phyloP scores from a whole-genome alignment of 305 asterid genomes.

The Rubia tinctorum region DNA sequence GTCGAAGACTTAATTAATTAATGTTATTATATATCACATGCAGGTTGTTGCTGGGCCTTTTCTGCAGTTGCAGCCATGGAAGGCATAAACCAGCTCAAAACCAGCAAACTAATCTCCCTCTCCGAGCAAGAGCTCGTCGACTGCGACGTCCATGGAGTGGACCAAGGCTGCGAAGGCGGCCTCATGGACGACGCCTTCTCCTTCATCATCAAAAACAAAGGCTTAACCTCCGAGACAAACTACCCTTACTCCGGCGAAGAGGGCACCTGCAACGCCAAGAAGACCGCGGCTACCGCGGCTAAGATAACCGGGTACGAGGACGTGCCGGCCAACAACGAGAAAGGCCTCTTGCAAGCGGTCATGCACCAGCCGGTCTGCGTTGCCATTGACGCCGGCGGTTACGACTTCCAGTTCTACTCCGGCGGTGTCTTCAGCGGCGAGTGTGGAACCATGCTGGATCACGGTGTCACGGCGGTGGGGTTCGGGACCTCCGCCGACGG shows the following conservation, averaged over 20 bases:
- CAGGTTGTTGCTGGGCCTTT: not conserved
- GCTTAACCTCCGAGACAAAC: not conserved
- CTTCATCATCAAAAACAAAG: not conserved
- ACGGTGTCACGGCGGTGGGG: not conserved
- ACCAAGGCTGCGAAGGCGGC: not conserved
- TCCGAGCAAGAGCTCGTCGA: not conserved
- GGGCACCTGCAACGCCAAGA: not conserved
- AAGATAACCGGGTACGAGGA: not conserved
- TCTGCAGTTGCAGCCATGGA: not conserved
- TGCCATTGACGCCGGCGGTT: not conserved
- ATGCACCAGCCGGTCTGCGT: not conserved
- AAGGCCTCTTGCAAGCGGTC: not conserved
- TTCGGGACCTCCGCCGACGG: not conserved
- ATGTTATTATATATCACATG: no score
- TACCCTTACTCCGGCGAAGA: not conserved
- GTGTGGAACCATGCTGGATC: slow-evolving; percentile 1
- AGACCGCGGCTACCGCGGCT: not conserved
- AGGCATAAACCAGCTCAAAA: not conserved
- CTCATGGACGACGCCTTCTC: not conserved
- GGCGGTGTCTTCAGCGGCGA: not conserved
- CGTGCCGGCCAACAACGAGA: not conserved
- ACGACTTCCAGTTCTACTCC: not conserved
- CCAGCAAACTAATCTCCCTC: not conserved
- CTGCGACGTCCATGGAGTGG: not conserved
- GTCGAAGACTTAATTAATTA: no score